Base-by-base conservation (phyloP, 2,329 filamentous ascomycete species). In the Didymella sp. region DNA sequence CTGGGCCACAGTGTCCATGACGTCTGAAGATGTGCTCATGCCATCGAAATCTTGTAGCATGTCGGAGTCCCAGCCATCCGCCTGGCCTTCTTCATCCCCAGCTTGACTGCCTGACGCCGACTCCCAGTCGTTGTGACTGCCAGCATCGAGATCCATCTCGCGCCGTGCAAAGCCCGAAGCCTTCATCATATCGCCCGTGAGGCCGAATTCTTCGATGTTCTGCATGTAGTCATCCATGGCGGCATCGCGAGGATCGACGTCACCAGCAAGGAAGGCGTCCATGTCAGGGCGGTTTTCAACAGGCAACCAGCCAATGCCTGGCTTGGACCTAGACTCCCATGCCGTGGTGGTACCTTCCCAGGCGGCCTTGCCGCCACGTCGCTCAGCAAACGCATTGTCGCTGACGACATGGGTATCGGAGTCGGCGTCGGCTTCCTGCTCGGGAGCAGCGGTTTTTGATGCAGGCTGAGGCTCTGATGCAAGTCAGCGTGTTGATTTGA, bases 151-250 rank as follows among this genome's bases (percentile, higher is more conserved):
- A 43, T 72, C 69, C 66, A 76, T 66, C n/a, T 70, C 64, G 9
- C 74, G 68, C n/a, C 61, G 64, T n/a, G 64, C 62, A 49, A 76
- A 76, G 11, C 58, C 61, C 30, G 66, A 64, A 2, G 64, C 54
- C n/a, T 60, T 58, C 19, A 67, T 37, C 41, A 69, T 52, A 22
- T 72, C 71, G 13, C 73, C 70, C 17, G 69, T 68, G 44, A 70
- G 60, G 3, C 78, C 79, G 44, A 81, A 80, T 1, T 80, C 80
- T 17, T 76, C 76, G 67, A 90, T 81, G 59, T 92, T 91, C 40
- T 84, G 82, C 67, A 91, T 87, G 65, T 92, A 92, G 67, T 93
- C 90, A 1, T 85, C 83, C 64, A 87, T 76, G 38, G 87, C 79
- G 1, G 67, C 66, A 40, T 70, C 63, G 11, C 56, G 63, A 22